These are phyloP conservation scores for Talaromyces sp. DNA, from an alignment of 2,329 filamentous ascomycete species.

Conservation along the genomic window DNA sequence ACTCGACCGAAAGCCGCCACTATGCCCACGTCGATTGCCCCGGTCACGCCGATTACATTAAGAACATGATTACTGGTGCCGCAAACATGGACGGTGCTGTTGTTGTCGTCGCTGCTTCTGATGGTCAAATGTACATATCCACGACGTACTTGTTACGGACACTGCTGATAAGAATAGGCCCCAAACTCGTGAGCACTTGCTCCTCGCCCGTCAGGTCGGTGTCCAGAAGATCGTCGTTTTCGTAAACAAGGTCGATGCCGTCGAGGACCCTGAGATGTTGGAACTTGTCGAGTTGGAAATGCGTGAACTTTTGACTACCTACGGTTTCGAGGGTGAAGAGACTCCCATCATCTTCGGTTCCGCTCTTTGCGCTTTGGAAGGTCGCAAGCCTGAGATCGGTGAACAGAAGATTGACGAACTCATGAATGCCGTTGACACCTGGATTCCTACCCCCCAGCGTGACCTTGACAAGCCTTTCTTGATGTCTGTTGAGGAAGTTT, in stretches of 20 bases:
- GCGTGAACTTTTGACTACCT: constrained; percentile 88
- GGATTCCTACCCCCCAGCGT: constrained; percentile 94
- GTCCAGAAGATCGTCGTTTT: constrained; percentile 98
- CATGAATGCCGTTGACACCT: constrained; percentile 80
- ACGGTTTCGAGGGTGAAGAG: constrained; percentile 97
- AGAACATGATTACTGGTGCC: constrained; percentile 99
- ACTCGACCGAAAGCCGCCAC: constrained; percentile 87
- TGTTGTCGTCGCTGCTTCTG: constrained; percentile 95
- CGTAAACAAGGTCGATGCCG: constrained; percentile 98
- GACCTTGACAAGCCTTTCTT: constrained; percentile 98
- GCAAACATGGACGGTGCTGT: constrained; percentile 99
- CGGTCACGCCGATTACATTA: constrained; percentile 99
- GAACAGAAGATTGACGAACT: constrained; percentile 85
- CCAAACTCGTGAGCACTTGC: constrained; percentile 96
- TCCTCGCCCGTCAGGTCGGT: constrained; percentile 96
- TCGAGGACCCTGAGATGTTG: constrained; percentile 98
- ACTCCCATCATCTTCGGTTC: constrained; percentile 97
- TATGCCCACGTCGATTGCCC: constrained; percentile 99
- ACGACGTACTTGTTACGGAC: neutral
- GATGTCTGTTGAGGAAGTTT: constrained; percentile 94
- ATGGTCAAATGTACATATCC: constrained; percentile 78
- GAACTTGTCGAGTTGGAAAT: constrained; percentile 99
- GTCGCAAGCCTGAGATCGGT: constrained; percentile 82
- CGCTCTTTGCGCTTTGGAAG: constrained; percentile 88
- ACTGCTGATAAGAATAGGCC: constrained; percentile 53